These are phyloP conservation scores for Cladophialophora immunda DNA, from an alignment of 2,329 filamentous ascomycete species.

Conservation along the genomic window DNA sequence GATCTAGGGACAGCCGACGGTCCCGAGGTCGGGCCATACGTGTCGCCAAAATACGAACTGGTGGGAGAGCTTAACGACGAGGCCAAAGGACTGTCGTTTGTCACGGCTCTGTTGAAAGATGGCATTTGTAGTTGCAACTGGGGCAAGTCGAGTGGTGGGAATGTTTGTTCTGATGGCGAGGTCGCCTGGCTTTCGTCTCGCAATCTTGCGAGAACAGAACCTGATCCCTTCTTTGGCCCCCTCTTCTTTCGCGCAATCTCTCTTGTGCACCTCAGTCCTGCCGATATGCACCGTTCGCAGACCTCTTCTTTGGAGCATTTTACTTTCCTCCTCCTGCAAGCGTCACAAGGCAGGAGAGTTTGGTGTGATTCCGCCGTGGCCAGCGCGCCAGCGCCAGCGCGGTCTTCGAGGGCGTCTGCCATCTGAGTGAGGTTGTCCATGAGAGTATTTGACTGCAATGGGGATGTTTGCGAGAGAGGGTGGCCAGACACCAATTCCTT, in stretches of 20 bases:
- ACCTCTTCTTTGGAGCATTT: conserved; percentile 38
- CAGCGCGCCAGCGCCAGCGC: conserved; percentile 14
- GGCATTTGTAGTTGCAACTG: conserved; percentile 39
- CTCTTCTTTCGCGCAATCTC: conserved; percentile 41
- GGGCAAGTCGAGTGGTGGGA: conserved; percentile 40
- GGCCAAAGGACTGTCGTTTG: conserved; percentile 34
- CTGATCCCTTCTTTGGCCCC: conserved; percentile 42
- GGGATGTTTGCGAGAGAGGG: not conserved
- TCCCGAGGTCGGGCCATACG: conserved; percentile 29
- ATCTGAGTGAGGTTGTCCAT: conserved; percentile 18
- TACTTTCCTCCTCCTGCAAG: conserved; percentile 41
- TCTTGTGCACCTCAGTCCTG: conserved; percentile 38
- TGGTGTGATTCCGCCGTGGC: conserved; percentile 32
- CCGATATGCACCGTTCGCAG: conserved; percentile 39
- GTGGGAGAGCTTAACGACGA: conserved; percentile 38
- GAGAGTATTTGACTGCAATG: not conserved
- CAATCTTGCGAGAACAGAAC: conserved; percentile 42
- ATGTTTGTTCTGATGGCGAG: conserved; percentile 32
- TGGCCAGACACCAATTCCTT: not conserved
- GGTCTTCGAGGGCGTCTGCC: conserved; percentile 26
- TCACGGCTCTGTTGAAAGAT: conserved; percentile 30
- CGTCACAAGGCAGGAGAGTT: conserved; percentile 39
- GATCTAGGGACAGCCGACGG: conserved; percentile 34
- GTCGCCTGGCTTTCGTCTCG: conserved; percentile 37
- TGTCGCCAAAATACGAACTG: conserved; percentile 34